A percentile compares a stretch with the other conserved stretches of the same genome.
phyloP scores from a whole-genome alignment of 192 early-diverging fungal species.

The Coemansia sp. region DNA sequence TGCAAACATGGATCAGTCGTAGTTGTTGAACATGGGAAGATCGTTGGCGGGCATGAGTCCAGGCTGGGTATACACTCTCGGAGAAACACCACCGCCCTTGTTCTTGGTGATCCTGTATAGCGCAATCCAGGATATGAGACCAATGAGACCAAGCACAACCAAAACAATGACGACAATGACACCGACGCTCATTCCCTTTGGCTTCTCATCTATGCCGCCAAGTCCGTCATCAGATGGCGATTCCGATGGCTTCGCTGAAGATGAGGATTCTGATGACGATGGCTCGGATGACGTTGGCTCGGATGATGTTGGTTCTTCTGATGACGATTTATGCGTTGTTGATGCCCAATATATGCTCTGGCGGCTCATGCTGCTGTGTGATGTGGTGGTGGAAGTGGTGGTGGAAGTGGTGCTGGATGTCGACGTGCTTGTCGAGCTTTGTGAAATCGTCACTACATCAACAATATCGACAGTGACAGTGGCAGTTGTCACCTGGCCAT shows the following conservation, averaged over 20 bases:
- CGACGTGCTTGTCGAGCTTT: background rate
- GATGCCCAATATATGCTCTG: too few relatives aligned
- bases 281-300: background rate
- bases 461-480: background rate
- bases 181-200: background rate
- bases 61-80: background rate
- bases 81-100: slow-evolving; percentile 5
- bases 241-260: background rate
- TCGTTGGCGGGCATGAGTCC: background rate
- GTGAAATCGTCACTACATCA: background rate
- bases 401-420: background rate
- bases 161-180: slow-evolving; percentile 16
- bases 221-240: background rate
- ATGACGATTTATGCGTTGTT: background rate
- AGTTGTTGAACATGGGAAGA: slow-evolving; percentile 1
- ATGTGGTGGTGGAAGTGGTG: background rate
- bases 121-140: slow-evolving; percentile 25
- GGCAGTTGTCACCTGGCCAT: slow-evolving; percentile 1
- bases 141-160: slow-evolving; percentile 14
- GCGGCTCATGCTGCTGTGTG: too few relatives aligned
- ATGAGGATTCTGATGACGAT: background rate
- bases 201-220: background rate
- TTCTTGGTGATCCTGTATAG: slow-evolving; percentile 25
- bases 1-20: background rate
- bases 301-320: background rate